Evolutionary conservation across 139 green algal species (phyloP).

Genomic region (Desmodesmus armatus): DNA sequence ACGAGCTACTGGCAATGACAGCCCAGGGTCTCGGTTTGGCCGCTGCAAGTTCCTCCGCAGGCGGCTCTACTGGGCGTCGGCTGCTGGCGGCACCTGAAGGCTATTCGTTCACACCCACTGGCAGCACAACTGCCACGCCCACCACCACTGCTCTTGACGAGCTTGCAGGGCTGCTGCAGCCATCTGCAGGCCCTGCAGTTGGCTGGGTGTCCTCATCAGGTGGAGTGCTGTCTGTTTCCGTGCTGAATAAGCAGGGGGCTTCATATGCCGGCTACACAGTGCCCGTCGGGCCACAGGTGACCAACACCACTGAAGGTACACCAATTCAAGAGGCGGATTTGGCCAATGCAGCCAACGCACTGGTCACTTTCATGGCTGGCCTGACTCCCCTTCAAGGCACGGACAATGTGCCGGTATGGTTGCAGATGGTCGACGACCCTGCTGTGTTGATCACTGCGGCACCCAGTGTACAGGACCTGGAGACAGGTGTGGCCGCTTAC

Average conservation of each 20-base stretch:
- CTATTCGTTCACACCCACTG: background rate
- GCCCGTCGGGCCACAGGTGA: background rate
- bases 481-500: background rate
- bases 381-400: background rate
- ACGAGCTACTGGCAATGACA: background rate
- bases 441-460: background rate
- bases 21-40: background rate
- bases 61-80: background rate
- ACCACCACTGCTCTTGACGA: background rate
- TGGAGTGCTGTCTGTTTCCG: background rate
- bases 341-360: background rate
- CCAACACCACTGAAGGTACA: background rate
- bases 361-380: background rate
- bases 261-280: background rate
- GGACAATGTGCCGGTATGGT: background rate
- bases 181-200: background rate
- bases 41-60: background rate
- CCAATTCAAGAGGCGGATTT: background rate
- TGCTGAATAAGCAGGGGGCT: background rate
- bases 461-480: background rate
- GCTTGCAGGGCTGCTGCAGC: background rate
- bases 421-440: background rate
- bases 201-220: background rate
- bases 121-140: background rate
- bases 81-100: background rate